Evolutionary conservation across 225 moss, liverwort and hornwort genomes (phyloP), one percentile per base, ranked within the genome.

Genomic region (Bryoerythrophyllum caledonicum): DNA sequence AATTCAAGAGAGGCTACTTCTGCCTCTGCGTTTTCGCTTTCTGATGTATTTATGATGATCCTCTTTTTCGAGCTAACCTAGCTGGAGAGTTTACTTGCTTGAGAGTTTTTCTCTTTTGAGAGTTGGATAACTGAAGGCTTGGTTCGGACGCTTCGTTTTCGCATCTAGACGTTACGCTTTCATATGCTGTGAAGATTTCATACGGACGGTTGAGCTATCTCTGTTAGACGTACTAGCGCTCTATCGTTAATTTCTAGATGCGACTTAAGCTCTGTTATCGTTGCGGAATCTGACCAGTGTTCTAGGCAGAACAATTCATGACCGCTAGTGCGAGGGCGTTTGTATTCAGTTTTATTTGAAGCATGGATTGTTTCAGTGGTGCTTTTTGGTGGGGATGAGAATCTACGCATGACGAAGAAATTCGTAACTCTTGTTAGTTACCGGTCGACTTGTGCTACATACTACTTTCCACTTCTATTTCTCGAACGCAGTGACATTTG

Each of bases 141-240:
- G 61, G 70, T 32, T 19, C 21, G 65, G 65, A 71, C 75, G 72
- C 72, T 83, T 75, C 67, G 62, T 30, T 75, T 83, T 83, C 78
- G 61, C 75, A 63, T 74, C 52, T 64, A 74, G 32, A 23, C 16
- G 46, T 79, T 60, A 79, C 82, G 75, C 54, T 40, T 44, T 64
- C 49, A 35, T 43, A 4, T 65, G 30, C 38, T 55, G 53, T 34
- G 65, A 66, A 48, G 55, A 28, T 30, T 20, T 52, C 40, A 65
- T n/a, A 7, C 11, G 14, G 58, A 13, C 20, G 44, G 58, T 76
- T 72, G 49, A 24, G 28, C 59, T 53, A 52, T 72, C 55, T 35
- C 34, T 54, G 48, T 72, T 57, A 3, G 34, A 34, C 26, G 38
- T 65, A n/a, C 54, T 21, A n/a, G 6, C 34, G 57, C 79, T 72